Evolutionary conservation across 2,329 filamentous ascomycete genomes (phyloP).

Genomic region (Fusarium anguioides): DNA sequence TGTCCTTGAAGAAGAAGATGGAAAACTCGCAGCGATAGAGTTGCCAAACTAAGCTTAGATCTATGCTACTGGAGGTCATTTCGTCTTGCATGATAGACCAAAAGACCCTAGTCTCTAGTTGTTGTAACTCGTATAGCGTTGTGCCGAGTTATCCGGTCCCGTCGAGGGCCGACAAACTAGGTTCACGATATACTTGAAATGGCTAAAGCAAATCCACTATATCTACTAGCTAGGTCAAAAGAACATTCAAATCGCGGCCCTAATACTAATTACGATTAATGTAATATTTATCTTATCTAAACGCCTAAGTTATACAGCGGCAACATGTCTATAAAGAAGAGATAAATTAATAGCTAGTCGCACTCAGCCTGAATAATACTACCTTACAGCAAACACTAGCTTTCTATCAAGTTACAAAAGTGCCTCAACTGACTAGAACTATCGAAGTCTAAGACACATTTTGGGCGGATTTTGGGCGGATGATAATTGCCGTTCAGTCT

Average conservation of each 20-base stretch:
- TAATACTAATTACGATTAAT: not conserved
- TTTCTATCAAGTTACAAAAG: not conserved
- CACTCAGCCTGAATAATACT: not conserved
- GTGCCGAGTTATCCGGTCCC: not conserved
- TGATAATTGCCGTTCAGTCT: too few species aligned
- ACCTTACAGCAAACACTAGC: not conserved
- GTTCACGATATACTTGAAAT: not conserved
- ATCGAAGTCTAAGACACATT: not conserved
- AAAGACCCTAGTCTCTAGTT: not conserved
- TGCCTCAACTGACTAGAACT: not conserved
- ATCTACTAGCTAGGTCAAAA: not conserved
- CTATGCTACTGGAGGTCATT: too few species aligned
- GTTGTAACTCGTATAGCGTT: not conserved
- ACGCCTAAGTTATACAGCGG: not conserved
- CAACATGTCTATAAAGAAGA: not conserved
- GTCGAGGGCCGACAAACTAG: not conserved
- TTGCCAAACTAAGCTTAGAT: not conserved
- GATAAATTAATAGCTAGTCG: not conserved
- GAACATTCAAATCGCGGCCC: not conserved
- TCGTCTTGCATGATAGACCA: not conserved
- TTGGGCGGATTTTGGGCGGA: too few species aligned
- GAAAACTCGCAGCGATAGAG: rapidly evolving
- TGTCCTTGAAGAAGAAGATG: not conserved
- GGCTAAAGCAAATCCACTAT: not conserved
- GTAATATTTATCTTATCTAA: not conserved